Percentiles rank a stretch among this genome's conserved stretches.
phyloP scores from a whole-genome alignment of 352 stramenopile species.

The Phytopythium oedochilum region DNA sequence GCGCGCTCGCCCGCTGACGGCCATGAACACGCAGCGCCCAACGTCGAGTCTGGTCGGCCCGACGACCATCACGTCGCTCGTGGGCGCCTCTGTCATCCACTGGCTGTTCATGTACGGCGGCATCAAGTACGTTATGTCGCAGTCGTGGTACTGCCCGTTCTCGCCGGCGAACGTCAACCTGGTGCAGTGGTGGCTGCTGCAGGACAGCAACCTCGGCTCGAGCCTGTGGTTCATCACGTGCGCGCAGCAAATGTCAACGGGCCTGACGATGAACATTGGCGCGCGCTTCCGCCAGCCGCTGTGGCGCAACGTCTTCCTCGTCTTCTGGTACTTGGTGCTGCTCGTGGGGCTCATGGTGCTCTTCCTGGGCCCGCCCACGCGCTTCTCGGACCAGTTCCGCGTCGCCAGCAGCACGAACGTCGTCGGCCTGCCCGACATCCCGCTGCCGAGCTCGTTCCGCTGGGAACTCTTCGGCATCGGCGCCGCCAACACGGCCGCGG shows the following conservation, averaged over 20 bases:
- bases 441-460: conserved; percentile 36
- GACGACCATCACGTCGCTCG: conserved; percentile 31
- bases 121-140: conserved; percentile 22
- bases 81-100: conserved; percentile 51
- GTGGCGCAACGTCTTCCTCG: conserved; percentile 24
- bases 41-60: conserved; percentile 61
- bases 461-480: conserved; percentile 27
- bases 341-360: conserved; percentile 20
- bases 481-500: conserved; percentile 15
- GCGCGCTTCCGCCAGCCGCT: conserved; percentile 27
- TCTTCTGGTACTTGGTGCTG: conserved; percentile 11
- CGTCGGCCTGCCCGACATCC: conserved; percentile 42
- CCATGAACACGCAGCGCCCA: conserved; percentile 20
- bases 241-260: conserved; percentile 19
- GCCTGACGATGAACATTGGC: conserved; percentile 32
- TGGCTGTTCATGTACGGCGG: conserved; percentile 29
- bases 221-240: conserved; percentile 28
- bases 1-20: conserved; percentile 35
- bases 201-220: conserved; percentile 33
- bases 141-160: conserved; percentile 48
- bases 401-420: conserved; percentile 44
- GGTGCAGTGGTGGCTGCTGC: conserved; percentile 43
- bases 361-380: conserved; percentile 18
- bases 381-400: conserved; percentile 33
- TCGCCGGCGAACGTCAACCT: conserved; percentile 26